Percentiles rank a stretch among this genome's conserved stretches.
Evolutionary conservation across 2,329 filamentous ascomycete genomes (phyloP).

Genomic region (Fusarium chuoi): DNA sequence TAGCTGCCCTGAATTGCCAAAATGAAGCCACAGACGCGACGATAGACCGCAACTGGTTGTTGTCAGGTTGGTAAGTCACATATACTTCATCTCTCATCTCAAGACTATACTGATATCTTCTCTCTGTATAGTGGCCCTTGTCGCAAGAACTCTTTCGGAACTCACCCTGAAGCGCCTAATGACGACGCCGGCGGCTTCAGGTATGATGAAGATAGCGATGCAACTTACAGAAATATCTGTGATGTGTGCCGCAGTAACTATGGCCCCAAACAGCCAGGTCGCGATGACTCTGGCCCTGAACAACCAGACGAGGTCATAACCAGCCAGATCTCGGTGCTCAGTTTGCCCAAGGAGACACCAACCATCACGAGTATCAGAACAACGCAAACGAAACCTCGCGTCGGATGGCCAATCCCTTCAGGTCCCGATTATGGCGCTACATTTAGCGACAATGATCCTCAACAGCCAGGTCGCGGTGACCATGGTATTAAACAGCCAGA

Average conservation of each 20-base stretch:
- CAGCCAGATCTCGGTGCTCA: not conserved
- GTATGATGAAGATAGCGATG: not conserved
- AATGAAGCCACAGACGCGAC: not conserved
- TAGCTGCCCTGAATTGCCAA: not conserved
- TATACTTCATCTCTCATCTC: not conserved
- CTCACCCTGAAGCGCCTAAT: not conserved
- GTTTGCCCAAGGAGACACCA: not conserved
- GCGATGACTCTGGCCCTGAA: not conserved
- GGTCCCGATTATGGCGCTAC: not conserved
- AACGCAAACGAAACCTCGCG: not conserved
- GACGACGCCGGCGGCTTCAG: not conserved
- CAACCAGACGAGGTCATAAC: not conserved
- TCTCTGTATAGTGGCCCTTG: not conserved
- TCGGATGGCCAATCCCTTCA: not conserved
- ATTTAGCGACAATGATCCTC: not conserved
- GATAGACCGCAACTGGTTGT: not conserved
- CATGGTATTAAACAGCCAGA: not conserved
- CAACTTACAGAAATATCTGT: not conserved
- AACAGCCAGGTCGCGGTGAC: not conserved
- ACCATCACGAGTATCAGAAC: not conserved
- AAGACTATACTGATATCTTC: not conserved
- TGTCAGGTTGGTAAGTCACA: not conserved
- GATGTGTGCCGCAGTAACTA: not conserved
- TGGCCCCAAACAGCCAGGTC: not conserved
- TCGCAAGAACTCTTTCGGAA: not conserved